Percentiles rank a stretch among this genome's conserved stretches.
phyloP scores from a whole-genome alignment of 2,329 filamentous ascomycete species.

The Colletotrichum sp. region DNA sequence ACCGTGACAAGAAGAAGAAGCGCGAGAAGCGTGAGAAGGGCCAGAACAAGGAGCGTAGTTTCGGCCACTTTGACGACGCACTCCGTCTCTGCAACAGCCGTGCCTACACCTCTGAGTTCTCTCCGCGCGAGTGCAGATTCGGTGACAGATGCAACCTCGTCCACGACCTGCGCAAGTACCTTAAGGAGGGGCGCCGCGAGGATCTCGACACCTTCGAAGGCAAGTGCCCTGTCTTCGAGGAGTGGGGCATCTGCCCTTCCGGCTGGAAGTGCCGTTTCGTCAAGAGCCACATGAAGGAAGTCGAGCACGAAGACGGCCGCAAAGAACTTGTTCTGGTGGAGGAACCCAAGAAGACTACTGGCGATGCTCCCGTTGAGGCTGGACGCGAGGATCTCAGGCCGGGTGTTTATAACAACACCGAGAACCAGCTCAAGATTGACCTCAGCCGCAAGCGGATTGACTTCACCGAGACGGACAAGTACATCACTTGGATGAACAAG shows the following conservation, averaged over 20 bases:
- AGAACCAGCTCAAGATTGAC: slow-evolving; percentile 72
- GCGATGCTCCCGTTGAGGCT: slow-evolving; percentile 41
- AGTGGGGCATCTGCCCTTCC: slow-evolving; percentile 75
- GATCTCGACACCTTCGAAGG: slow-evolving; percentile 80
- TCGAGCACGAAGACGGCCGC: slow-evolving; percentile 77
- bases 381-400: slow-evolving; percentile 54
- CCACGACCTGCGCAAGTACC: slow-evolving; percentile 86
- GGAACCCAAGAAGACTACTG: slow-evolving; percentile 36
- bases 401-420: slow-evolving; percentile 78
- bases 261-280: slow-evolving; percentile 97
- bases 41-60: slow-evolving; percentile 84
- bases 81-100: slow-evolving; percentile 80
- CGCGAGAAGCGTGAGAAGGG: slow-evolving; percentile 54
- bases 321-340: slow-evolving; percentile 80
- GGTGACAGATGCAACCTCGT: slow-evolving; percentile 81
- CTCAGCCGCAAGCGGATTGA: slow-evolving; percentile 75
- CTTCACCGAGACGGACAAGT: slow-evolving; percentile 76
- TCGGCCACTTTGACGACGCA: slow-evolving; percentile 79
- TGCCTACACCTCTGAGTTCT: slow-evolving; percentile 78
- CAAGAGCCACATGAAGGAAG: slow-evolving; percentile 83
- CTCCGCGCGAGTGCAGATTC: slow-evolving; percentile 76
- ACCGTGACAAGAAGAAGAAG: slow-evolving; percentile 53
- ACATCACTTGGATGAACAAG: slow-evolving; percentile 78
- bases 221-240: slow-evolving; percentile 81
- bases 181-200: slow-evolving; percentile 79